Evolutionary conservation across 768 basidiomycete genomes (phyloP).

Genomic region (Trametes maxima): DNA sequence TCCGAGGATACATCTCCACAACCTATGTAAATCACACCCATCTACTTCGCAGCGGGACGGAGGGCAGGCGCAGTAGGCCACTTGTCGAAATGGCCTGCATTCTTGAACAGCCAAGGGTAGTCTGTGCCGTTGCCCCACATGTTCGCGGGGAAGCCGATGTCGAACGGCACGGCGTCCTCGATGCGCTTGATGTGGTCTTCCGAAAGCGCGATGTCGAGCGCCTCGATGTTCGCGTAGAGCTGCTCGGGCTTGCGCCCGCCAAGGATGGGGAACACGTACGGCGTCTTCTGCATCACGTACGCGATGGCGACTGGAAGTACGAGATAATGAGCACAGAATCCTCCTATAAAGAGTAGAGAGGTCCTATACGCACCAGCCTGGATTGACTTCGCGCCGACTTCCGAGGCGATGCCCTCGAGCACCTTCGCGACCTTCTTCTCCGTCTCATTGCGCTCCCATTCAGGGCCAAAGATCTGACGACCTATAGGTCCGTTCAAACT

Average conservation of each 20-base stretch:
- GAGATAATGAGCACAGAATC: neutral
- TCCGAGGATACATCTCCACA: too few relatives aligned
- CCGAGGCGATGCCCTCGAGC: conserved; percentile 51
- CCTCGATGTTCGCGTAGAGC: conserved; percentile 51
- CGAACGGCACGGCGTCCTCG: conserved; percentile 46
- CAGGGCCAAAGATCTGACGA: conserved; percentile 31
- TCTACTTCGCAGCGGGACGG: conserved; percentile 10
- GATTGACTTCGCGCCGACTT: conserved; percentile 51
- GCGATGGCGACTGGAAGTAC: conserved; percentile 49
- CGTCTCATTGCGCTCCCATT: conserved; percentile 51
- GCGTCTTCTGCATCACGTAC: conserved; percentile 56
- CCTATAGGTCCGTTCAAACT: conserved; percentile 27
- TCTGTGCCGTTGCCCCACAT: conserved; percentile 21
- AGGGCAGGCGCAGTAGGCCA: conserved; percentile 26
- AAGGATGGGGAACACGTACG: conserved; percentile 54
- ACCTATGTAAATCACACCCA: neutral
- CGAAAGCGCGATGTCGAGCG: conserved; percentile 48
- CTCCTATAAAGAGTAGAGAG: neutral
- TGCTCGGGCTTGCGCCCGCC: conserved; percentile 58
- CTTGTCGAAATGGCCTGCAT: conserved; percentile 29
- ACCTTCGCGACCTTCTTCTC: conserved; percentile 46
- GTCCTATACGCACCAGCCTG: conserved; percentile 42
- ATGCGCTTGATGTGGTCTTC: conserved; percentile 48
- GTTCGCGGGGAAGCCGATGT: conserved; percentile 47
- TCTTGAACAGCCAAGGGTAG: conserved; percentile 4